Base-by-base conservation (phyloP, 2,329 filamentous ascomycete genomes). In the Byssoonygena ceratinophila region DNA sequence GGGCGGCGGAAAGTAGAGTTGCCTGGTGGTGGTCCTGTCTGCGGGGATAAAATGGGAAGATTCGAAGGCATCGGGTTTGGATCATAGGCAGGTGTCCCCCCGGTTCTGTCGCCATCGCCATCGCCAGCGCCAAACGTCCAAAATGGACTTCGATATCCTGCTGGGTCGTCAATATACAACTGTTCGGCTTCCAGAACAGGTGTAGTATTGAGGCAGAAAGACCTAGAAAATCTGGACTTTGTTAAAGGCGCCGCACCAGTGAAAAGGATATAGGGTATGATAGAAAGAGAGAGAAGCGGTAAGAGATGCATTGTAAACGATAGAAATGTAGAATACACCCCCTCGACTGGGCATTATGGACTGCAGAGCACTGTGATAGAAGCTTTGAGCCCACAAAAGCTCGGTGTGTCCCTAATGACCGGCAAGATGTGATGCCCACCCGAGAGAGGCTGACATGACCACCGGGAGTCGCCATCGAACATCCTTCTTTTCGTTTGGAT, bases 231-330 rank as follows among this genome's bases (percentile, higher is more conserved):
- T 20, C 37, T 45, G 14, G 29, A 23, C 27, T 45, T 50, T 2
- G 27, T 37, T 16, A 54, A 32, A n/a, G 52, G 31, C 1, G 45
- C 48, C 3, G 51, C 51, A 22, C 34, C 25, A 18, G 36, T n/a
- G 16, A 43, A 41, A 31, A 51, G 23, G 23, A 57, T 52, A 51
- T 46, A 43, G 29, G 29, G 27, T 31, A 53, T 12, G 9, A 53
- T 22, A 25, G 52, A 53, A 51, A 53, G 53, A 58, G 46, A 20
- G 53, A 55, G 22, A 22, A 46, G 25, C 8, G 22, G 37, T 54
- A 54, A 52, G 23, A 20, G 31, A 55, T 55, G 45, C 57, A 59
- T 59, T 32, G 39, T 53, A 44, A 53, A 45, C 16, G 23, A 45
- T 45, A 37, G 31, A 41, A 43, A 22, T 7, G 12, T 25, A 29